These are phyloP conservation scores for Pseudogymnoascus sp. DNA, from an alignment of 2,329 filamentous ascomycete species.

Conservation along the genomic window DNA sequence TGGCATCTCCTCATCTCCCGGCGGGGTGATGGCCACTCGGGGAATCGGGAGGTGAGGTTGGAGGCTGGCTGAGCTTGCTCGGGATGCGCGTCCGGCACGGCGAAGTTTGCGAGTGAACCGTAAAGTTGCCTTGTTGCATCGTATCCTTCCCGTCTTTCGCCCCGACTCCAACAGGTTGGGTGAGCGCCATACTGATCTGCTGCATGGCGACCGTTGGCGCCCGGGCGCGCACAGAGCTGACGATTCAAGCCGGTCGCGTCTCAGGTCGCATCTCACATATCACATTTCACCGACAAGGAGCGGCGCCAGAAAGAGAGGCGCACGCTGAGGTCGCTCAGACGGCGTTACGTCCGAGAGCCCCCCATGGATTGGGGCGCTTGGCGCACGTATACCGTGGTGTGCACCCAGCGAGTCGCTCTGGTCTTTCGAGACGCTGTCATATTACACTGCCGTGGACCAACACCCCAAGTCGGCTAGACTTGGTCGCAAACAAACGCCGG, in stretches of 20 bases:
- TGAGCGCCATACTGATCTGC: constrained; percentile 1
- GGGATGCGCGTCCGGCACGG: neutral
- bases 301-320: neutral
- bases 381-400: neutral
- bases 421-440: neutral
- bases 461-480: constrained; percentile 1
- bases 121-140: neutral
- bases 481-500: neutral
- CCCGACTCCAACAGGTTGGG: neutral
- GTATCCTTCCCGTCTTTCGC: neutral
- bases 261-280: neutral
- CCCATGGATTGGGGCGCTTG: neutral
- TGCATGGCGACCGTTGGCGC: neutral
- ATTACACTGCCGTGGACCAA: neutral
- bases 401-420: neutral
- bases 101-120: neutral
- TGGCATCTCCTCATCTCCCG: neutral
- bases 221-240: neutral
- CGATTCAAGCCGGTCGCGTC: neutral
- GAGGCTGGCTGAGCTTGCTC: neutral
- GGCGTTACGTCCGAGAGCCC: neutral
- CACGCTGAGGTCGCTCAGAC: neutral
- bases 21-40: neutral
- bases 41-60: neutral
- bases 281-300: neutral